phyloP scores from a whole-genome alignment of 441 rosid genomes.

The Erodium texanum region DNA sequence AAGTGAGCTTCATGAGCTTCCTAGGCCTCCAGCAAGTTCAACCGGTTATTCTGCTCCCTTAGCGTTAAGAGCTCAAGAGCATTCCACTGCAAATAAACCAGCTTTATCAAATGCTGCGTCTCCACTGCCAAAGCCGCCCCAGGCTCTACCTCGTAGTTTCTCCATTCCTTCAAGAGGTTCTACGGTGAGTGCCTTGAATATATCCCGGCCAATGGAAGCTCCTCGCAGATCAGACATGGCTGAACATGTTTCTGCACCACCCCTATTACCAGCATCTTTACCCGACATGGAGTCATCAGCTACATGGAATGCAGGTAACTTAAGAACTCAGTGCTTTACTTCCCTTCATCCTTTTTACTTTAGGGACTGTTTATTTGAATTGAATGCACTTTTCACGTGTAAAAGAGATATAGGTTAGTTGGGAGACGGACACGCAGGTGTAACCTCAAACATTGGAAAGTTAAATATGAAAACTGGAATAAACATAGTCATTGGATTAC shows the following conservation, averaged over 20 bases:
- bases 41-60: constrained; percentile 56
- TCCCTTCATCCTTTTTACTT: background rate
- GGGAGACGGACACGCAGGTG: too few species aligned
- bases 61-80: constrained; percentile 34
- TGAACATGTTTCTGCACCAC: constrained; percentile 48
- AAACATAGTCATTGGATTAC: too few species aligned
- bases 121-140: constrained; percentile 49
- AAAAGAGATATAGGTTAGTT: background rate
- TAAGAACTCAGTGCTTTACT: background rate
- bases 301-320: background rate
- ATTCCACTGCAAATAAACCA: constrained; percentile 26
- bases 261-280: constrained; percentile 52
- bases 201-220: constrained; percentile 28
- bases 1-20: constrained; percentile 78
- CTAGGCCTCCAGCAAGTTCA: constrained; percentile 50
- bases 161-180: constrained; percentile 53
- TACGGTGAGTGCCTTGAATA: constrained; percentile 32
- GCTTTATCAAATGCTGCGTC: constrained; percentile 33
- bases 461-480: too few species aligned
- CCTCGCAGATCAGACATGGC: constrained; percentile 32
- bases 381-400: background rate
- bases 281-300: constrained; percentile 16
- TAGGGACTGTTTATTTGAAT: background rate
- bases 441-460: too few species aligned
- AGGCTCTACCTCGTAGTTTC: constrained; percentile 46